Base-by-base conservation (phyloP, 306 rosid species). In the Astragalus glycyphyllos region DNA sequence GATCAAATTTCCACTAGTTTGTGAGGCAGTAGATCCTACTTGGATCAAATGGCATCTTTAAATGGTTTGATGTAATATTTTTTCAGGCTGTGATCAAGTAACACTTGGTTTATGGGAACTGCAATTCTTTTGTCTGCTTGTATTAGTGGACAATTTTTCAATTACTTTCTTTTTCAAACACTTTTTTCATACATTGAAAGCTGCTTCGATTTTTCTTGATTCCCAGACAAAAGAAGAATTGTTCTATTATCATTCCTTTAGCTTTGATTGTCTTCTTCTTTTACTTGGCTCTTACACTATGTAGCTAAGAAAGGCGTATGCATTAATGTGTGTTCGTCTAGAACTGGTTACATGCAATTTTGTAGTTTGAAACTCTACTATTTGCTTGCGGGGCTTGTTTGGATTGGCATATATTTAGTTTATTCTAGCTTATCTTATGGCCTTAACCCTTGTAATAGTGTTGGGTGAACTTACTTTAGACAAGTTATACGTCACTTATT, bases 11-110 rank as follows among this genome's bases (percentile, higher is more conserved):
- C 49, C 17, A 63, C n/a, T 56, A 7, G 11, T 47, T 71, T 58
- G 44, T 72, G 12, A 46, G 46, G 69, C 59, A 68, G 60, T 16
- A 20, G 83, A 82, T 82, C 83, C 86, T 78, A 59, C 83, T 82
- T 31, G 81, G 81, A 65, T 82, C 81, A 17, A 38, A 58, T 53
- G 32, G 23, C 68, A 37, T 62, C 54, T 17, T 3, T 42, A 16
- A 8, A 72, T 1, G 11, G 38, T 7, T 13, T 38, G 15, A 38
- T 64, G 50, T 31, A 26, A 26, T 61, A 75, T 51, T 42, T 23
- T 26, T 40, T n/a, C 14, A 17, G 13, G 44, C 6, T 77, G 69
- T 73, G 40, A 61, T 59, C 49, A 47, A 40, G 13, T 74, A 68
- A 62, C 6, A 8, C 68, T 58, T 66, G 40, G 44, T 35, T 37